Evolutionary conservation across 2,329 filamentous ascomycete genomes (phyloP), one percentile per base, ranked within the genome.

Genomic region (Trichoderma sp.): DNA sequence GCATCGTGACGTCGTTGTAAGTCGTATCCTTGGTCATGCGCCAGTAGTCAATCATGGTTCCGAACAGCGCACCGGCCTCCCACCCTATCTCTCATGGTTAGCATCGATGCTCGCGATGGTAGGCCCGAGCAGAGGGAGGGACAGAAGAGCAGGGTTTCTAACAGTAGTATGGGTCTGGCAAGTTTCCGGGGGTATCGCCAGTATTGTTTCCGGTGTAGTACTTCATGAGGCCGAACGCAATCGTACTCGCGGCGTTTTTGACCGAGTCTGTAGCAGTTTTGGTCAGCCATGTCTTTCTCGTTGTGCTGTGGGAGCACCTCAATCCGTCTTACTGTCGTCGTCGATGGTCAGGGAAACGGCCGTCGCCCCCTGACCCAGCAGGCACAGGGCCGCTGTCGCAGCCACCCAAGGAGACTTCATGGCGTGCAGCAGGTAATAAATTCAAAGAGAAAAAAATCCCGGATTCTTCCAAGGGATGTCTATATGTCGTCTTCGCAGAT

Each of bases 61-160:
- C 87, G 71, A 92, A 90, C 82, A 93, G 83, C 61, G 87, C 86
- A 21, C 88, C 87, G 0, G 87, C 86, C 75, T 91, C 88, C 90
- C 90, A 93, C 90, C 81, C 77, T 79, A 50, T 44, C 58, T 71
- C 7, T 28, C 26, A 24, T 5, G 28, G 66, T 74, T 58, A 73
- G 69, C 39, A 48, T 34, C 3, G 39, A 28, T 45, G 14, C 2
- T 17, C 47, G 26, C 34, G 39, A 39, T 14, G 4, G 5, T 4
- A 14, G 34, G 34, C 21, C 34, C 9, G 12, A 15, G 77, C 75
- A 10, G 73, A 9, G 44, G 30, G 39, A 34, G 19, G 39, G 77
- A 17, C 79, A 72, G 19, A 15, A 14, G n/a, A 10, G 19, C 12
- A 28, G 41, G 59, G 7, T 54, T 44, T 14, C 76, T 80, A 77